Percentiles rank a stretch among this genome's conserved stretches.
phyloP scores from a whole-genome alignment of 2,329 filamentous ascomycete genomes.

The Apiospora sp. region DNA sequence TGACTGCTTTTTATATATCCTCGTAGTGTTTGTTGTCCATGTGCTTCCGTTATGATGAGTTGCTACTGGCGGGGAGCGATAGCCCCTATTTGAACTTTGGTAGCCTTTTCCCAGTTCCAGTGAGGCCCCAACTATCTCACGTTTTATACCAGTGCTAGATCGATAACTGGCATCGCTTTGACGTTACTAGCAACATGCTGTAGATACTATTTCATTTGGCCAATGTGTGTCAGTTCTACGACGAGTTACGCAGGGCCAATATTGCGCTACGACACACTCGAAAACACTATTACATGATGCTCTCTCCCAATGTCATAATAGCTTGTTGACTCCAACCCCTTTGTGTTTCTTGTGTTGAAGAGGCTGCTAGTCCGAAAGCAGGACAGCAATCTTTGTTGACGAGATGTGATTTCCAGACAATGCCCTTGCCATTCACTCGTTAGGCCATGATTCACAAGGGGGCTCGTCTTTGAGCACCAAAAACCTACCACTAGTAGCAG shows the following conservation, averaged over 20 bases:
- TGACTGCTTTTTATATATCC: too few species aligned
- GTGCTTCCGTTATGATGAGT: not conserved
- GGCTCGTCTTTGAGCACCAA: not conserved
- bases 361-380: not conserved
- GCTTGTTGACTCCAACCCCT: not conserved
- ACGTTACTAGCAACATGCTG: not conserved
- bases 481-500: not conserved
- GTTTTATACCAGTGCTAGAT: accelerated
- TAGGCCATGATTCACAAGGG: not conserved
- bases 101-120: not conserved
- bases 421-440: not conserved
- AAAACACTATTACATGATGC: not conserved
- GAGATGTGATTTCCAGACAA: not conserved
- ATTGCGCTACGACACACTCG: not conserved
- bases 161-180: not conserved
- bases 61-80: not conserved
- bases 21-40: too few species aligned
- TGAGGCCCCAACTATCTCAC: too few species aligned
- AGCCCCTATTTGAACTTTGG: not conserved
- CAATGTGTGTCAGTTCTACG: not conserved
- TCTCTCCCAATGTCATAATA: not conserved
- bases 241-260: not conserved
- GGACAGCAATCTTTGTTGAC: not conserved
- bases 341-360: not conserved
- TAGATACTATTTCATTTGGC: not conserved